Conservation (phyloP, 2,329 filamentous ascomycete species). For the Cryphonectria nitschkei region DNA sequence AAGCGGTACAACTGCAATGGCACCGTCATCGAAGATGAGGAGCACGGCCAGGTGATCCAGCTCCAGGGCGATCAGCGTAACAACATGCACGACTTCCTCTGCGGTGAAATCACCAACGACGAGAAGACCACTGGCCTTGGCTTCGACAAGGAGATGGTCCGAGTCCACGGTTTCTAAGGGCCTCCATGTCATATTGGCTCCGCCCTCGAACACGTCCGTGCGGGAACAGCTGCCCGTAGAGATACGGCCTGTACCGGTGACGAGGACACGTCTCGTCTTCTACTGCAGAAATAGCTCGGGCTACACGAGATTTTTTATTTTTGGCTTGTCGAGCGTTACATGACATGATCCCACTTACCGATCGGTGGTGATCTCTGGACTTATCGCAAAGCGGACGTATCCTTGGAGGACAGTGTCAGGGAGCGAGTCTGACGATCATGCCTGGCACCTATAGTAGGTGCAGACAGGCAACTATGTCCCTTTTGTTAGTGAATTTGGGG, state of each 20-base stretch:
- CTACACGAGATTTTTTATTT: conserved; percentile 18
- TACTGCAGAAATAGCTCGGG: conserved; percentile 21
- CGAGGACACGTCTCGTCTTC: conserved; percentile 24
- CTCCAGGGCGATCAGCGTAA: conserved; percentile 99
- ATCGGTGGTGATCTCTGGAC: conserved; percentile 19
- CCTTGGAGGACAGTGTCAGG: conserved; percentile 19
- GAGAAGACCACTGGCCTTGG: conserved; percentile 64
- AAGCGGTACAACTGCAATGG: conserved; percentile 96
- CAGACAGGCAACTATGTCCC: not conserved
- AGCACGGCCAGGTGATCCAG: conserved; percentile 99
- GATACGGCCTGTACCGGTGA: conserved; percentile 22
- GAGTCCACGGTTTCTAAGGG: conserved; percentile 60
- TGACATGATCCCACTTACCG: conserved; percentile 24
- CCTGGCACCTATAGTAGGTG: conserved; percentile 7
- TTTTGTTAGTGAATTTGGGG: conserved; percentile 24
- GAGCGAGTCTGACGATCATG: conserved; percentile 21
- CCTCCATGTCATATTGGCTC: conserved; percentile 25
- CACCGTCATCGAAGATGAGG: conserved; percentile 93
- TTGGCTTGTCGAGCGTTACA: conserved; percentile 23
- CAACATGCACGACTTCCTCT: conserved; percentile 96
- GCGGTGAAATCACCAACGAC: conserved; percentile 72
- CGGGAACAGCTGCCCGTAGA: conserved; percentile 21
- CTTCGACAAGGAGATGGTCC: conserved; percentile 95
- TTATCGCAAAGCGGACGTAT: conserved; percentile 12
- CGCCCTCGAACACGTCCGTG: conserved; percentile 13